Evolutionary conservation across 441 rosid species (phyloP).

Genomic region (Euphorbia corollata): DNA sequence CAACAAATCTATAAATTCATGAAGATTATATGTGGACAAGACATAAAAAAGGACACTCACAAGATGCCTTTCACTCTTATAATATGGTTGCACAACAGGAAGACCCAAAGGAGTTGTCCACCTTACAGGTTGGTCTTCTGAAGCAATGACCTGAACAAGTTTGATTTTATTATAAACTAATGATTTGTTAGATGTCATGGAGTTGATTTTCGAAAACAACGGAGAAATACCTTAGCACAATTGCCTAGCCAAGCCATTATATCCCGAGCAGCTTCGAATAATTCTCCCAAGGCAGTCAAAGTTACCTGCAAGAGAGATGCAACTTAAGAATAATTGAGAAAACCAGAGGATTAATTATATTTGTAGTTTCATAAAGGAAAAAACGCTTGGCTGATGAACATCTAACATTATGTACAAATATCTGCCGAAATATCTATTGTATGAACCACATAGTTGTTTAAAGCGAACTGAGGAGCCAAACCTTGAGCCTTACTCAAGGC

Average conservation of each 20-base stretch:
- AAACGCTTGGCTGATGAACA: neutral
- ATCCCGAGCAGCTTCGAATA: constrained; percentile 88
- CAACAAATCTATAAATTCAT: neutral
- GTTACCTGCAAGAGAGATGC: constrained; percentile 50
- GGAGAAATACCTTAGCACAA: constrained; percentile 68
- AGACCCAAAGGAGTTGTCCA: constrained; percentile 98
- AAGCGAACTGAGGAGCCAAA: too few relatives aligned
- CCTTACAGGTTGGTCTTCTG: constrained; percentile 74
- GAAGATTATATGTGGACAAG: constrained; percentile 10
- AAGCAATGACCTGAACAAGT: constrained; percentile 58
- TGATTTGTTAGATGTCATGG: constrained; percentile 6
- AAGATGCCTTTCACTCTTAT: constrained; percentile 61
- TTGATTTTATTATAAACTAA: constrained; percentile 14
- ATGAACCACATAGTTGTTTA: too few relatives aligned
- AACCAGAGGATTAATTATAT: neutral
- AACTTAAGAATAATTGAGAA: constrained; percentile 13
- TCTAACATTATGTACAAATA: neutral
- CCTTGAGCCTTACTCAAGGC: too few relatives aligned
- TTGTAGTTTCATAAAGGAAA: neutral
- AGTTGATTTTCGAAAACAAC: constrained; percentile 6
- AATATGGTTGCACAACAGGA: constrained; percentile 94
- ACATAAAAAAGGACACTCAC: constrained; percentile 37
- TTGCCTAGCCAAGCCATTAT: constrained; percentile 96
- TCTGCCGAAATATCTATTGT: neutral
- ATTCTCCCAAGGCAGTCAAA: constrained; percentile 79